Conservation (phyloP, 2,329 filamentous ascomycete genomes). For the Alternaria brassicae region DNA sequence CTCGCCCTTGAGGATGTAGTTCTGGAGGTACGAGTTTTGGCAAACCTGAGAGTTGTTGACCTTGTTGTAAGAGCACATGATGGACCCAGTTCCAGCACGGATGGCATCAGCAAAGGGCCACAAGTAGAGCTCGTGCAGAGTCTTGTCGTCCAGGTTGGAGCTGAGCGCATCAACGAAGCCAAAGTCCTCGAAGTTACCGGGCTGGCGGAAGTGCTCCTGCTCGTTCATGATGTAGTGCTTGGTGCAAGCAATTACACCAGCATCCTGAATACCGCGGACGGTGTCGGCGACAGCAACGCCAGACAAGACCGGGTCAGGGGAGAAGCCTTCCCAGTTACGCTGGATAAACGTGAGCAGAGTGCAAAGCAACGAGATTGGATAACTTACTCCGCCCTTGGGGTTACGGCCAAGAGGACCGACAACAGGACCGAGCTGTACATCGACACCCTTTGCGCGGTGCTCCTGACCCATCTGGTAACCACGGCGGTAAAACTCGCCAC, state of each 20-base stretch:
- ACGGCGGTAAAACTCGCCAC: conserved; percentile 70
- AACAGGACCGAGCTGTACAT: conserved; percentile 78
- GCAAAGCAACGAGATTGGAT: conserved; percentile 38
- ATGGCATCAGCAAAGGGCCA: conserved; percentile 64
- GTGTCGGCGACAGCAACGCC: conserved; percentile 75
- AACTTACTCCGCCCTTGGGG: conserved; percentile 65
- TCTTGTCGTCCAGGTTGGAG: conserved; percentile 69
- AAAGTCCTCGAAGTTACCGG: conserved; percentile 63
- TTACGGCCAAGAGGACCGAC: conserved; percentile 74
- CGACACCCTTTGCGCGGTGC: conserved; percentile 75
- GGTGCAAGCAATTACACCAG: conserved; percentile 78
- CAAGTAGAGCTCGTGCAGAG: conserved; percentile 69
- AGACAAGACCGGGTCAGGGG: conserved; percentile 77
- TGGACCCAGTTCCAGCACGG: conserved; percentile 57
- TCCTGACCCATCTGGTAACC: conserved; percentile 78
- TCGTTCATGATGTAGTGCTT: conserved; percentile 66
- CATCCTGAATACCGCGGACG: conserved; percentile 80
- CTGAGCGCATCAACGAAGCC: conserved; percentile 68
- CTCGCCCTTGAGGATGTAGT: conserved; percentile 78
- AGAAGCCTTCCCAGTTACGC: conserved; percentile 58
- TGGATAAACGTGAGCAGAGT: conserved; percentile 10
- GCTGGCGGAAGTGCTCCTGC: conserved; percentile 75
- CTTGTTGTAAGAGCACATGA: conserved; percentile 74
- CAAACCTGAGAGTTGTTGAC: conserved; percentile 82
- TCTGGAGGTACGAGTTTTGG: conserved; percentile 78